phyloP scores from a whole-genome alignment of 768 basidiomycete species.

The Trametes gibbosa region DNA sequence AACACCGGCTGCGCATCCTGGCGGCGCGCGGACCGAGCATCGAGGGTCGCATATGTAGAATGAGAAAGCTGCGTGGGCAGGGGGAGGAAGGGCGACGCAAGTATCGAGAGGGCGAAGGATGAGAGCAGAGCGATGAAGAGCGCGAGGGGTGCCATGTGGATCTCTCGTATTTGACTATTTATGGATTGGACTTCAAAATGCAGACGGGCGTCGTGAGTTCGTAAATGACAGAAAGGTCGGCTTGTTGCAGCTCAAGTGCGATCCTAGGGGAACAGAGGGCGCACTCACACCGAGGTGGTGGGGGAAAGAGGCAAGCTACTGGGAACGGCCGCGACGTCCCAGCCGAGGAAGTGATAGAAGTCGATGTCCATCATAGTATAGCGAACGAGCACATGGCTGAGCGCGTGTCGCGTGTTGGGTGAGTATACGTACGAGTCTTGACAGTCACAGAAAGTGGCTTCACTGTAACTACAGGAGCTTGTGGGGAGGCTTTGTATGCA shows the following conservation, averaged over 20 bases:
- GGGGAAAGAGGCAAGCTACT: slow-evolving; percentile 14
- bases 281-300: not conserved
- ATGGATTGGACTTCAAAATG: not conserved
- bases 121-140: slow-evolving; percentile 4
- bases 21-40: not conserved
- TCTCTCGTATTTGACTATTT: not conserved
- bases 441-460: not conserved
- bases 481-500: too few species aligned
- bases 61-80: not conserved
- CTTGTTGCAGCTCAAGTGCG: not conserved
- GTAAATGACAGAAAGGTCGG: not conserved
- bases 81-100: slow-evolving; percentile 7
- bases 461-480: too few species aligned
- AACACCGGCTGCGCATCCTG: slow-evolving; percentile 40
- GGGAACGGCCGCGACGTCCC: not conserved
- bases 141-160: slow-evolving; percentile 3
- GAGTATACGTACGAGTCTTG: too few species aligned
- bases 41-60: not conserved
- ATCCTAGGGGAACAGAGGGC: not conserved
- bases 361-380: not conserved
- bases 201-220: not conserved
- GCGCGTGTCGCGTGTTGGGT: too few species aligned
- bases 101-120: not conserved
- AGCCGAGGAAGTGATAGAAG: slow-evolving; percentile 1
- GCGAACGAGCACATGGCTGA: not conserved